Conservation (phyloP, 2,329 filamentous ascomycete genomes). For the Pyrenochaeta sp. region DNA sequence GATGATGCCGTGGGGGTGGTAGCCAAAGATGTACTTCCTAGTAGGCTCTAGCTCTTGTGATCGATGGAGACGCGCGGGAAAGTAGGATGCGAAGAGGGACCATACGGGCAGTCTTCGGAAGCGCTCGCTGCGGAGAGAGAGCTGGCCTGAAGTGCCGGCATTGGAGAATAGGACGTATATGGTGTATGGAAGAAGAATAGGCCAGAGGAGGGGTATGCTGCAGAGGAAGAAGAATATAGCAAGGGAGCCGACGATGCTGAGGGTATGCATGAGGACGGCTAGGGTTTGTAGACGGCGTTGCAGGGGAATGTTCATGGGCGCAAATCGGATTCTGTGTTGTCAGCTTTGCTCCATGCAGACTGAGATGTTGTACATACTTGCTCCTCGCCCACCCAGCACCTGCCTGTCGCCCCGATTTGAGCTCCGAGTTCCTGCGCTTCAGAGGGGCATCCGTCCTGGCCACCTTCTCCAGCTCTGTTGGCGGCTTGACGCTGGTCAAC, state of each 20-base stretch:
- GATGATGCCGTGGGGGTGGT: slow-evolving; percentile 97
- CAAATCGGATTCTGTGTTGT: slow-evolving; percentile 74
- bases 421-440: slow-evolving; percentile 47
- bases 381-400: slow-evolving; percentile 61
- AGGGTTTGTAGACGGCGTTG: slow-evolving; percentile 59
- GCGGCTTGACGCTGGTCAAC: slow-evolving; percentile 54
- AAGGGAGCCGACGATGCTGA: slow-evolving; percentile 60
- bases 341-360: neutral
- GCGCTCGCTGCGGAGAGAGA: slow-evolving; percentile 77
- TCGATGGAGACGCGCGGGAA: slow-evolving; percentile 86
- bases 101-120: slow-evolving; percentile 78
- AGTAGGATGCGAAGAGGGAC: slow-evolving; percentile 91
- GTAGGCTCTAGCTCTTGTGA: slow-evolving; percentile 79
- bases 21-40: slow-evolving; percentile 94
- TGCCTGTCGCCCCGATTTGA: slow-evolving; percentile 61
- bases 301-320: slow-evolving; percentile 75
- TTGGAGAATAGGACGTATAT: slow-evolving; percentile 84
- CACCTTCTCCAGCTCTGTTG: slow-evolving; percentile 47
- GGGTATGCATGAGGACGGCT: slow-evolving; percentile 59
- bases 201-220: slow-evolving; percentile 92
- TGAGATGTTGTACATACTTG: slow-evolving; percentile 46
- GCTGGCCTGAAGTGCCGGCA: slow-evolving; percentile 75
- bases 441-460: slow-evolving; percentile 41
- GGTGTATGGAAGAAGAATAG: slow-evolving; percentile 76
- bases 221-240: slow-evolving; percentile 90